Evolutionary conservation across 1,284 basidiomycete species (phyloP), one percentile per base, ranked within the genome.

Genomic region (Irpex rosettiformis): DNA sequence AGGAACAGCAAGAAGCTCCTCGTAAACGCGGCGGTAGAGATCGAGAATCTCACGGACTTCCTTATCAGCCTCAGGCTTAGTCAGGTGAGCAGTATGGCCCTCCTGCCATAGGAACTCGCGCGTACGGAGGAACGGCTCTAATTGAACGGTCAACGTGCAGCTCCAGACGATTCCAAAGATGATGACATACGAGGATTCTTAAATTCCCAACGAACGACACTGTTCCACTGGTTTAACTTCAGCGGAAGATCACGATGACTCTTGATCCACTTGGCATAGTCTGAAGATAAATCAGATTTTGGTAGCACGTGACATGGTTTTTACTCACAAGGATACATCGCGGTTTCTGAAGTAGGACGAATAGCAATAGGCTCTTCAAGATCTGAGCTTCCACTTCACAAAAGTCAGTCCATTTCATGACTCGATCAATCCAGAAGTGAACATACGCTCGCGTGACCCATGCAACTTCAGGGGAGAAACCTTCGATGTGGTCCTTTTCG

Each of bases 91-190:
- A 4, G 97, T 98, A 80, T 99, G 96, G 51, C 96, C 96, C 76
- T 99, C 97, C 78, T 99, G 96, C 96, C 97, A 99, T 33, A 99
- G 80, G 84, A 98, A 99, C 78, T 99, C 96, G 70, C 97, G 93
- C 1, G 97, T 99, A 63, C 96, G 94, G 45, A 99, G 84, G 91
- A 99, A 99, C 2, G 96, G 96, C 76, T 99, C 88, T 91, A 40
- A 69, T 10, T 51, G 24, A 13, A 28, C 21, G 28, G 25, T 49
- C 16, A 52, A 40, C 24, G 29, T n/a, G 25, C 22, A 16, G 21
- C 29, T 28, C 18, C 28, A 13, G 24, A 25, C 33, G 51, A 45
- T 28, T n/a, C 5, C 43, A 13, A 10, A 5, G 37, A 33, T 8
- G 33, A 47, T 29, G 27, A 70, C 77, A 66, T 64, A 90, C 89